Percentiles rank a stretch among this genome's conserved stretches.
phyloP scores from a whole-genome alignment of 768 basidiomycete genomes.

The Calocera viscosa region DNA sequence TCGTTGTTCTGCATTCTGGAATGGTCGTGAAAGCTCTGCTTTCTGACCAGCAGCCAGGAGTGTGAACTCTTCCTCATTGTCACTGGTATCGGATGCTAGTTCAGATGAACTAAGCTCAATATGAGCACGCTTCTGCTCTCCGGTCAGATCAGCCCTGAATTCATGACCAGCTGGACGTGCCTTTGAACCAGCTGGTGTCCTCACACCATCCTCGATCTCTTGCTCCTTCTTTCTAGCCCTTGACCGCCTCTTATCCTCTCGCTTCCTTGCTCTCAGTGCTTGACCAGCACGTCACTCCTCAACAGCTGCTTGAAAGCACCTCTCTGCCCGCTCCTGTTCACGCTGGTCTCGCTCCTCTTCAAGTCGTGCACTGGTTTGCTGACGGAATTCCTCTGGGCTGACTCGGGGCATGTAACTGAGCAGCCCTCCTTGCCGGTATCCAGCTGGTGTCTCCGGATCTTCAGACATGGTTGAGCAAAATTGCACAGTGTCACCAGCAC shows the following conservation, averaged over 20 bases:
- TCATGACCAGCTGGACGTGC: not conserved
- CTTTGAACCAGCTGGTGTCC: not conserved
- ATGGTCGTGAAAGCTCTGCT: not conserved
- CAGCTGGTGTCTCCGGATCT: not conserved
- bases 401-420: not conserved
- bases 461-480: not conserved
- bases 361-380: not conserved
- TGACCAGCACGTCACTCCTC: not conserved
- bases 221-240: not conserved
- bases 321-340: not conserved
- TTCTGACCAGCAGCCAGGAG: not conserved
- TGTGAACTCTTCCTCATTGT: not conserved
- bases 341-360: not conserved
- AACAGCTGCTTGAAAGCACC: not conserved
- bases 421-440: not conserved
- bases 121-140: not conserved
- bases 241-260: not conserved
- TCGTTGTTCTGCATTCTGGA: not conserved
- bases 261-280: not conserved
- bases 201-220: not conserved
- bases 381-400: not conserved
- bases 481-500: not conserved
- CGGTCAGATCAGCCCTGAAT: not conserved
- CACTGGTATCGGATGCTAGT: not conserved
- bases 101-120: not conserved